Evolutionary conservation across 495 filamentous ascomycete genomes (phyloP), one percentile per base, ranked within the genome.

Genomic region (Entonaema liquescens): DNA sequence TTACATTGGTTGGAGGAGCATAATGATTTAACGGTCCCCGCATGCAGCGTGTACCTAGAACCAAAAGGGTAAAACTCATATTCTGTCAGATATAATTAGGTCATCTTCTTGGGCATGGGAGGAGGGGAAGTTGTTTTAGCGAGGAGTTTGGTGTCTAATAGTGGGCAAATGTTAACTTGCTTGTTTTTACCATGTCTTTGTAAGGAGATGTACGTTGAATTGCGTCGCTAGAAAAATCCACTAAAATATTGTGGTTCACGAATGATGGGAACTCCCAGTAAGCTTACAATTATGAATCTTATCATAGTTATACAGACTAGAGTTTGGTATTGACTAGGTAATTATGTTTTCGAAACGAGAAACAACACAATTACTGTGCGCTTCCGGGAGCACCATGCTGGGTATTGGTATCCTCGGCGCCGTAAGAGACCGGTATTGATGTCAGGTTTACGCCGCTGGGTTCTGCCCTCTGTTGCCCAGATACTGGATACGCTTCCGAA

Each of bases 101-200:
- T 29, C 28, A 33, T n/a, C n/a, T n/a, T n/a, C 5, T 33, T 33
- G 31, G 49, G 17, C 5, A 50, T 23, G n/a, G 49, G 57, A 47
- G 23, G 2, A 15, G 2, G 31, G 21, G 8, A 13, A 5, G n/a
- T 65, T 65, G 25, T 59, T 49, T 31, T 47, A 65, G 61, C 67
- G 56, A 55, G 67, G 67, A 61, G 67, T 70, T 65, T 47, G 67
- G 67, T 61, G 56, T 70, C 6, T 25, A 15, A 23, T 8, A 23
- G 33, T 23, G 19, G 31, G 54, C 21, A 25, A 23, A 8, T 40
- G n/a, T 26, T 17, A 38, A 9, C 54, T 36, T 25, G n/a, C 17
- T 13, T 9, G 21, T 57, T 8, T 2, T 36, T 38, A 23, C 31
- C 15, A 23, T 19, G 21, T 17, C 21, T 8, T 47, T 47, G 19